Evolutionary conservation across 257 asterid genomes (phyloP).

Genomic region (Verbena officinalis): DNA sequence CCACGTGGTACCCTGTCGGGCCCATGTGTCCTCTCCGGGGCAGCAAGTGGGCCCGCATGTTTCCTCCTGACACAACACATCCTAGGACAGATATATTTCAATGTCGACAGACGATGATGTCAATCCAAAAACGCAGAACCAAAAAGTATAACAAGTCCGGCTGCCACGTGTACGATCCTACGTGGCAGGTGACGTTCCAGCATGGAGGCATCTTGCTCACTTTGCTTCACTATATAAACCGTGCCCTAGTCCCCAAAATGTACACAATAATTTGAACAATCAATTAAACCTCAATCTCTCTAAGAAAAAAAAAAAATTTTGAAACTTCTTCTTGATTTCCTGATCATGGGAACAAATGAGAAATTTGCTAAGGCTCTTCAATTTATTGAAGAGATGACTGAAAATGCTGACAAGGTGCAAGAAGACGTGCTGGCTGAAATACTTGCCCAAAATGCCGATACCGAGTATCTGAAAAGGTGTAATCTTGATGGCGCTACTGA

Average conservation of each 20-base stretch:
- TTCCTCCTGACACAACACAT: background rate
- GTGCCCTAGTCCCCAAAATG: background rate
- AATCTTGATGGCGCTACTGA: conserved; percentile 53
- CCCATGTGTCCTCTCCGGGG: conserved; percentile 25
- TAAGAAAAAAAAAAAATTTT: background rate
- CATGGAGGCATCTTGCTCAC: conserved; percentile 1
- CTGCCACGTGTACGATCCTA: conserved; percentile 22
- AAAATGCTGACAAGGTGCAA: conserved; percentile 58
- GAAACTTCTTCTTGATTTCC: background rate
- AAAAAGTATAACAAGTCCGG: background rate
- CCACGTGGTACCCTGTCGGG: conserved; percentile 22
- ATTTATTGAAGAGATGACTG: conserved; percentile 74
- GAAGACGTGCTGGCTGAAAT: conserved; percentile 63
- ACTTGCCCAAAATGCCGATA: conserved; percentile 52
- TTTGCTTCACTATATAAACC: conserved; percentile 23
- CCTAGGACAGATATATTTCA: conserved; percentile 16
- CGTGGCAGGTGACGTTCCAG: conserved; percentile 4
- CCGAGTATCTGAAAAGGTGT: conserved; percentile 62
- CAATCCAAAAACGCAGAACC: conserved; percentile 14
- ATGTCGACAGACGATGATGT: conserved; percentile 12
- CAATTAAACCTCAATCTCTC: too few species aligned
- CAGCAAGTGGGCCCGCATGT: conserved; percentile 23
- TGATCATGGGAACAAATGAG: conserved; percentile 51
- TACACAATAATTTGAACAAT: background rate
- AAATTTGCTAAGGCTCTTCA: conserved; percentile 61